Conservation (phyloP, 306 rosid genomes). For the Quercus berberidifolia region DNA sequence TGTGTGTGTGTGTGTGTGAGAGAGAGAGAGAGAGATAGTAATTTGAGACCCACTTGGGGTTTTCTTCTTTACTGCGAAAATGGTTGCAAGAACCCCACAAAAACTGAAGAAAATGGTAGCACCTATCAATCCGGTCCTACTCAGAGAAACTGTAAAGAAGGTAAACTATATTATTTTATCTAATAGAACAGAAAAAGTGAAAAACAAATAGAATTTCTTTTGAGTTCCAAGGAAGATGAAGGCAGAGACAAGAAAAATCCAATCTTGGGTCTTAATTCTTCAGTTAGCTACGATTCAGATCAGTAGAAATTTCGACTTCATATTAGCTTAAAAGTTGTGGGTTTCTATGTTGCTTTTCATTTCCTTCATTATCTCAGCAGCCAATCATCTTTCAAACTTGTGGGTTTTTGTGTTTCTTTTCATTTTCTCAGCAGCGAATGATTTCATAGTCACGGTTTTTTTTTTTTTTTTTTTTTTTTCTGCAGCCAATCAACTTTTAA, state of each 20-base stretch:
- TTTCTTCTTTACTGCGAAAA: conserved; percentile 31
- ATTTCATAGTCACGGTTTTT: too few relatives aligned
- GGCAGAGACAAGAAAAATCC: too few relatives aligned
- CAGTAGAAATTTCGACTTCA: background rate
- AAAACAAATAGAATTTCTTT: background rate
- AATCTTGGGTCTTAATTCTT: background rate
- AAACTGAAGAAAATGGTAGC: conserved; percentile 65
- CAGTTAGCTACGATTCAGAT: background rate
- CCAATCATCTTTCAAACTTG: background rate
- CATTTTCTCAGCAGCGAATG: too few relatives aligned
- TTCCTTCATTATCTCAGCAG: background rate
- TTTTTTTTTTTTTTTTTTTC: background rate
- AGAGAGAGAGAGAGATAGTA: conserved; percentile 21
- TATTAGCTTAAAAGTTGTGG: background rate
- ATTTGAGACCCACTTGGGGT: conserved; percentile 41
- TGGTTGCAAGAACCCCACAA: conserved; percentile 97
- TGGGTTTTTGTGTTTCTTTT: background rate
- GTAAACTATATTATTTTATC: conserved; percentile 19
- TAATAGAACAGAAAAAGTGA: background rate
- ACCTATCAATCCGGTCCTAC: conserved; percentile 62
- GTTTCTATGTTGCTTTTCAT: background rate
- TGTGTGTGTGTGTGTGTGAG: conserved; percentile 4
- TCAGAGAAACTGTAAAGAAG: conserved; percentile 84
- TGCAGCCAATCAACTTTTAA: background rate
- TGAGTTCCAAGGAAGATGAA: background rate